phyloP scores from a whole-genome alignment of 805 yeast species.

The Ogataea nitratoaversa region DNA sequence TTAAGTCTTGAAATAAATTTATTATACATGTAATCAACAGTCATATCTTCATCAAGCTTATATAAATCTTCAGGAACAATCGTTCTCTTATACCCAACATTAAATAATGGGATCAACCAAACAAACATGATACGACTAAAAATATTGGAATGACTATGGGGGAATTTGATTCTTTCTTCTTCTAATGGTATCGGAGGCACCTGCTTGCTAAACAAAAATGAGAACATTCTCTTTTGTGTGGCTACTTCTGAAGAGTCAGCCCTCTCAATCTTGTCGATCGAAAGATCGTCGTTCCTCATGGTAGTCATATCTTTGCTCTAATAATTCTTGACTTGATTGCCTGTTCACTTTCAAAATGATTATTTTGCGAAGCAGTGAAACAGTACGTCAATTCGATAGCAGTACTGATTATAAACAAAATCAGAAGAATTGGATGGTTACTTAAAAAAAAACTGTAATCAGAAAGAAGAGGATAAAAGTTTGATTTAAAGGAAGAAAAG shows the following conservation, averaged over 20 bases:
- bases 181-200: conserved; percentile 48
- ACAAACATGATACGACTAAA: conserved; percentile 50
- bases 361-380: too few species aligned
- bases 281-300: too few species aligned
- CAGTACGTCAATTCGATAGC: too few species aligned
- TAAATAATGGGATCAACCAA: conserved; percentile 66
- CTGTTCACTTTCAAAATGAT: too few species aligned
- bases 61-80: conserved; percentile 61
- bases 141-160: conserved; percentile 39
- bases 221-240: conserved; percentile 45
- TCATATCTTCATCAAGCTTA: conserved; percentile 38
- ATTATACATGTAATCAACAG: conserved; percentile 37
- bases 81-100: conserved; percentile 69
- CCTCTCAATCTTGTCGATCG: conserved; percentile 2
- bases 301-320: too few species aligned
- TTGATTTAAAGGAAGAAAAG: too few species aligned
- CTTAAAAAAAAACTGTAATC: too few species aligned
- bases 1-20: conserved; percentile 34
- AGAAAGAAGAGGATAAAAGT: too few species aligned
- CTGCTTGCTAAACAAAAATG: conserved; percentile 44
- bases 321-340: too few species aligned
- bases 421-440: too few species aligned
- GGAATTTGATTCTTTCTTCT: conserved; percentile 48
- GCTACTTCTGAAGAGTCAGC: conserved; percentile 3
- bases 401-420: too few species aligned